Base-by-base conservation (phyloP, 129 eudicot genomes). In the Apium graveolens region DNA sequence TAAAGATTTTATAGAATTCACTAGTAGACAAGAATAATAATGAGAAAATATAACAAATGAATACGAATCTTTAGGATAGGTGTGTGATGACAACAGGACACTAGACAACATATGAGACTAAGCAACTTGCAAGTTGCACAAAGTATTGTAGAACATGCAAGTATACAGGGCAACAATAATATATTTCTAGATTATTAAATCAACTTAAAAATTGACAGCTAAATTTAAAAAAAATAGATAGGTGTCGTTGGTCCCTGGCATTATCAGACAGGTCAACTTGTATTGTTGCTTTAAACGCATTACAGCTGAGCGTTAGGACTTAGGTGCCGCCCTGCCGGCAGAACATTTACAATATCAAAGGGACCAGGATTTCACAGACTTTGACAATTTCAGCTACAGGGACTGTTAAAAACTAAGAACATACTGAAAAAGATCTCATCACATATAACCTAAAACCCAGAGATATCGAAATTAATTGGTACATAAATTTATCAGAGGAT, bases 91-190 rank as follows among this genome's bases (percentile, higher is more conserved):
- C 78, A 37, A 48, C 68, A 76, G 44, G 18, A 37, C 46, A 51
- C 7, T 4, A 51, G 69, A 24, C 63, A 76, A 76, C 57, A 32
- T 73, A 39, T 41, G 69, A 75, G 78, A 75, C 57, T 38, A 57
- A 49, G 45, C 78, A 27, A 35, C 78, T 46, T 75, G 65, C n/a
- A 46, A 38, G 41, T 38, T 38, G 41, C n/a, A 69, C 48, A 44
- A 11, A 35, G 42, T 38, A n/a, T 17, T 9, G 5, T 34, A 70
- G 0, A 34, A 37, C 24, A 70, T 38, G 24, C 4, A 24, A 38
- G n/a, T 20, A 21, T 5, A 20, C 75, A 69, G 48, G 46, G 46
- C 9, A 20, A 6, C 49, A 41, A 41, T 9, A 24, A 1, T 16
- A 37, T 34, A n/a, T 70, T 70, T 70, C 46, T 18, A 34, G 26